These are phyloP conservation scores for Endotrypanum monterogeii DNA, from an alignment of 208 protist species.

Conservation along the genomic window DNA sequence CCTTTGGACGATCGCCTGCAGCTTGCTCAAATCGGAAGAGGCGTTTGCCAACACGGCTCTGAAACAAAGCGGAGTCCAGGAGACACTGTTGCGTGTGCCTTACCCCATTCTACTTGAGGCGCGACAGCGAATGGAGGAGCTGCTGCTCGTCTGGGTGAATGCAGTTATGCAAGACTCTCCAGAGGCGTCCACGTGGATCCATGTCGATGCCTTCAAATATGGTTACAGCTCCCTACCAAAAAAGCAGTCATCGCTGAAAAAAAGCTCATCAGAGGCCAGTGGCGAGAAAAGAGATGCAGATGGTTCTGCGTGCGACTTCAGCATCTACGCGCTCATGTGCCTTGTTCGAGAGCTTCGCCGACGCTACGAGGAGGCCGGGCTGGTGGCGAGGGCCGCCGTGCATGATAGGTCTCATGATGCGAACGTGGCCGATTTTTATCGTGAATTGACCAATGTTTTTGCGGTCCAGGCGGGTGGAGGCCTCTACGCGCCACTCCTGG, in stretches of 20 bases:
- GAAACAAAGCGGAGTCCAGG: slow-evolving; percentile 6
- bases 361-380: slow-evolving; percentile 26
- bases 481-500: slow-evolving; percentile 63
- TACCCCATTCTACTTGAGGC: slow-evolving; percentile 24
- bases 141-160: slow-evolving; percentile 82
- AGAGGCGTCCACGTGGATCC: slow-evolving; percentile 35
- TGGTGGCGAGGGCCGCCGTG: slow-evolving; percentile 1
- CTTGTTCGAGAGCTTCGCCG: slow-evolving; percentile 66
- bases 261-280: not conserved
- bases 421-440: slow-evolving; percentile 26
- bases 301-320: slow-evolving; percentile 32
- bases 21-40: slow-evolving; percentile 51
- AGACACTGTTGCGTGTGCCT: slow-evolving; percentile 22
- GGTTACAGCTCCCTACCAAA: slow-evolving; percentile 6
- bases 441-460: slow-evolving; percentile 52
- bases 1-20: slow-evolving; percentile 30
- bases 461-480: slow-evolving; percentile 57
- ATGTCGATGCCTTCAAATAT: slow-evolving; percentile 22
- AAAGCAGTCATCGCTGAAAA: slow-evolving; percentile 1
- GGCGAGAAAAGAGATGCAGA: not conserved
- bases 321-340: slow-evolving; percentile 38
- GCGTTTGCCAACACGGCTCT: slow-evolving; percentile 30
- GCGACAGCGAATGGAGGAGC: slow-evolving; percentile 40
- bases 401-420: not conserved
- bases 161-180: slow-evolving; percentile 55